Base-by-base conservation (phyloP, 495 filamentous ascomycete species). In the Penicillium waksmanii region DNA sequence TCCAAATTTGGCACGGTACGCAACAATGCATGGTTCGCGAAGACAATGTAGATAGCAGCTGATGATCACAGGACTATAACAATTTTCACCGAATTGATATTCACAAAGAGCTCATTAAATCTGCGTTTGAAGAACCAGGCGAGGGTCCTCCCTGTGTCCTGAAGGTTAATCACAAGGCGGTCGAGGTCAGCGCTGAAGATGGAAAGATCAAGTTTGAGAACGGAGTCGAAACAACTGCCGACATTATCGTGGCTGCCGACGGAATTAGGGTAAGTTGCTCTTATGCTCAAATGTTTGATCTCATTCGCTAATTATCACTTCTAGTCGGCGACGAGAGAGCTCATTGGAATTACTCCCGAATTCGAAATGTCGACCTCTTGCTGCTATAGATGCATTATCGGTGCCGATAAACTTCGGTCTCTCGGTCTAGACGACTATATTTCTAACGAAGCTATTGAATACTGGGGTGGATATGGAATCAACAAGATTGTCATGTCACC, bases 41-140 rank as follows among this genome's bases (percentile, higher is more conserved):
- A 17, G 15, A 11, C 7, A 38, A 21, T 31, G n/a, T 4, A 5
- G 17, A n/a, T 1, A 44, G 42, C 17, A 17, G n/a, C 15, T 17
- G 2, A 44, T 17, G 42, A 13, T 38, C n/a, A 9, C 47, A 72
- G 67, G 67, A 65, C 9, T 71, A 73, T 44, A 65, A 71, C 58
- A 73, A 71, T 44, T 73, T 73, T 57, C 63, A 73, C 38, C 71
- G 66, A 3, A 68, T 69, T 15, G 66, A 71, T 34, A 73, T 73
- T 40, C 68, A 73, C 63, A 60, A 63, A 21, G 38, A 67, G 38
- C 59, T 73, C 1, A 56, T 71, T 27, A 63, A 71, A 21, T 67
- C 66, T 1, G 66, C 71, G 8, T 63, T 68, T 33, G 63, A 67
- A 19, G 59, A 10, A 3, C 56, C 62, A 4, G 71, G 68, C 7